Base-by-base conservation (phyloP, 2,329 filamentous ascomycete species). In the Verticillium albo-atrum region DNA sequence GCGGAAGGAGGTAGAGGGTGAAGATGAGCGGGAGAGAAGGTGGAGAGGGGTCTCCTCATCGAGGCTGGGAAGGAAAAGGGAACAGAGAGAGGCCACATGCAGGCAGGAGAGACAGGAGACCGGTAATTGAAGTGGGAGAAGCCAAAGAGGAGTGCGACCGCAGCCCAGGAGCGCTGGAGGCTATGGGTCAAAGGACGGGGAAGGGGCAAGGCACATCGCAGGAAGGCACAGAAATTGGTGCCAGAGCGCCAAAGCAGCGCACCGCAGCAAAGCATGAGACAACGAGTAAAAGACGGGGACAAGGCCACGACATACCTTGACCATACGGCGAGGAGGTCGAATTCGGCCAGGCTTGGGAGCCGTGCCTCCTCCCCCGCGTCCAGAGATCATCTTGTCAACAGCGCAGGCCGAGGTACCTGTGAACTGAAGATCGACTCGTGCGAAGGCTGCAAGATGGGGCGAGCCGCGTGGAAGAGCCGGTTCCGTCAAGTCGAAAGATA, bases 311-410 rank as follows among this genome's bases (percentile, higher is more conserved):
- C 75, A 73, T 72, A 78, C 75, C 64, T 75, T 72, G 58, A 73
- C 68, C 60, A 76, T 72, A 57, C 76, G 75, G 68, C 75, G 75
- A 70, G 75, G 75, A 57, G 75, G 74, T 58, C 75, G 74, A 65
- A 78, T 78, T 66, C 75, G 73, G 60, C 74, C 73, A 57, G 67
- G 66, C 55, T 74, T 70, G 58, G 71, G 68, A 59, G 74, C 74
- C 58, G 72, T 47, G 9, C 61, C 61, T 53, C 62, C 71, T 69
- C 76, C 79, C 66, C 79, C 42, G 14, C 42, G 75, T 62, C 79
- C 79, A 6, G 79, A 79, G 65, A 82, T 80, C 79, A 82, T 82
- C 27, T 63, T 65, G 54, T 23, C 27, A 20, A 47, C 42, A 23
- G n/a, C 42, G 23, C 42, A 14, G 9, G 42, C 42, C 42, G 42